Base-by-base conservation (phyloP, 2,329 filamentous ascomycete species). In the Alternaria conjuncta region DNA sequence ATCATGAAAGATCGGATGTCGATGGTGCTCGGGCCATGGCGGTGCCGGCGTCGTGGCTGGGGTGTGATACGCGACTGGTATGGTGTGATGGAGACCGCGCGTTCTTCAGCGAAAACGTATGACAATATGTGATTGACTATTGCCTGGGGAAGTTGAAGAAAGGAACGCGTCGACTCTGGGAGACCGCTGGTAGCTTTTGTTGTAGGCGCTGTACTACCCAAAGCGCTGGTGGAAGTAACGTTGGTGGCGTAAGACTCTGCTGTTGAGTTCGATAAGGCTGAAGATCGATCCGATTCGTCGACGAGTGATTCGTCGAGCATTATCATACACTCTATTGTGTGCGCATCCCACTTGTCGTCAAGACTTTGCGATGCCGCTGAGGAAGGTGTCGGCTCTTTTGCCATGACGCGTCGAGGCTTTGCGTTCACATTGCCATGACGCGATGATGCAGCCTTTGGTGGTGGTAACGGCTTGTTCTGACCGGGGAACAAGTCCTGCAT, bases 91-190 rank as follows among this genome's bases (percentile, higher is more conserved):
- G 65, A 66, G 5, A 75, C 64, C 12, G 64, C 65, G 10, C 66
- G 44, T 41, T 71, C 67, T 44, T 71, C 55, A 23, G 61, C 60
- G 10, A 74, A 57, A 6, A 67, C 64, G 36, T 74, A 74, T 3
- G 62, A 60, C 20, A 74, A 25, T 28, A 75, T 68, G 9, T 72
- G 60, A 28, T 71, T 66, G 20, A 75, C 51, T 21, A 73, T 50
- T 5, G 67, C 66, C 11, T 63, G 44, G 5, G 72, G 72, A 10
- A 75, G 57, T 4, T 63, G 26, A 25, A 55, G 18, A 55, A 65
- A 67, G n/a, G 45, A 60, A 36, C 56, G 56, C 20, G 36, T 46
- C 6, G 63, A 60, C n/a, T 57, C 64, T 26, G 57, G 36, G 4
- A 1, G 10, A 4, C 21, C 12, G 1, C 1, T 36, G 21, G 26